phyloP scores from a whole-genome alignment of 2,329 filamentous ascomycete species.

The Fusarium vanettenii region DNA sequence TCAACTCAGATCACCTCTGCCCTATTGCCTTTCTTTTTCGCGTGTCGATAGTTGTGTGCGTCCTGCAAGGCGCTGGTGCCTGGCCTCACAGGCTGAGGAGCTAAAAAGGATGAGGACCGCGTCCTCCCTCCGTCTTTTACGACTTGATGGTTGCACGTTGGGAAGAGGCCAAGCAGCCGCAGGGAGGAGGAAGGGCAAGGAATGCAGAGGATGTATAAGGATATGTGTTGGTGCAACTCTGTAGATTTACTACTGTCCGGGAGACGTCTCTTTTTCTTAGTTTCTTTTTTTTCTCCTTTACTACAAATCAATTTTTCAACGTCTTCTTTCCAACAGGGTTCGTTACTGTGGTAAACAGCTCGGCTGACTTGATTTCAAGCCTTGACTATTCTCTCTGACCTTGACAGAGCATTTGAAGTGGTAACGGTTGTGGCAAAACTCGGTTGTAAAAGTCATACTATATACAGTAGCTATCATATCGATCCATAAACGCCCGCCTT shows the following conservation, averaged over 20 bases:
- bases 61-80: slow-evolving; percentile 4
- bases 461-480: neutral
- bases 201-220: slow-evolving; percentile 35
- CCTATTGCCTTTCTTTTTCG: slow-evolving; percentile 15
- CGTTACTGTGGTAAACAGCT: neutral
- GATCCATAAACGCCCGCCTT: neutral
- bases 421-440: neutral
- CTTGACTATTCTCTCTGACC: neutral
- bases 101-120: slow-evolving; percentile 2
- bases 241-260: slow-evolving; percentile 42
- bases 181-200: slow-evolving; percentile 1
- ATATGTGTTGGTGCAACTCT: slow-evolving; percentile 36
- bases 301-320: slow-evolving; percentile 33
- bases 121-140: neutral
- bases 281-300: slow-evolving; percentile 34
- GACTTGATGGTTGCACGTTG: neutral
- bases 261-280: slow-evolving; percentile 37
- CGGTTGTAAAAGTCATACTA: neutral
- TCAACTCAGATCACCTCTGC: neutral
- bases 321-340: slow-evolving; percentile 6
- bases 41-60: slow-evolving; percentile 5
- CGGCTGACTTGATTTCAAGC: neutral
- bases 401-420: neutral
- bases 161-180: neutral
- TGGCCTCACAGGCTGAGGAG: slow-evolving; percentile 9